Conservation (phyloP, 768 basidiomycete species). For the Tulasnella sp. region DNA sequence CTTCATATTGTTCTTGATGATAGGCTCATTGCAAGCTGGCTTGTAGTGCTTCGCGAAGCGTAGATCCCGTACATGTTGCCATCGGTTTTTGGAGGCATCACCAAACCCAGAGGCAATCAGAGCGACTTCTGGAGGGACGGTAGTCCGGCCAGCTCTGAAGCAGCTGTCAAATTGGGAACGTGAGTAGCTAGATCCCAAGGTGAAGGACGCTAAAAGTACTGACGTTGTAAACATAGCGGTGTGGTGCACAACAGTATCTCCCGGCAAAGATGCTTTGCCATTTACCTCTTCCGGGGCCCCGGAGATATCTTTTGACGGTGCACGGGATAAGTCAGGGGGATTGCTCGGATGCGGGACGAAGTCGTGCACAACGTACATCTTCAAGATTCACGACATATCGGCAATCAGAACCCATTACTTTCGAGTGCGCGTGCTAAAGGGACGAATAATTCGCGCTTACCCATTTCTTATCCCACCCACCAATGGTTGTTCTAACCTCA, state of each 20-base stretch:
- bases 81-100: constrained; percentile 6
- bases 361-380: constrained; percentile 55
- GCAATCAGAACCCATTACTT: too few species aligned
- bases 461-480: constrained; percentile 72
- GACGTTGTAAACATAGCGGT: too few species aligned
- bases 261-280: not conserved
- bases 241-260: not conserved
- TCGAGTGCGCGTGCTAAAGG: too few species aligned
- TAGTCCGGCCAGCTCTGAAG: constrained; percentile 18
- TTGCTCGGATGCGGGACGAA: constrained; percentile 46
- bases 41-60: not conserved
- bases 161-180: too few species aligned
- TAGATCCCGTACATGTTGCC: constrained; percentile 17
- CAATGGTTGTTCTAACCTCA: constrained; percentile 47
- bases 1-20: constrained; percentile 6
- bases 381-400: too few species aligned
- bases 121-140: constrained; percentile 16
- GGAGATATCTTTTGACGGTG: constrained; percentile 24
- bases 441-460: constrained; percentile 29
- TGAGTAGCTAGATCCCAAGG: too few species aligned
- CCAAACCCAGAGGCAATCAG: constrained; percentile 16
- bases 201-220: too few species aligned
- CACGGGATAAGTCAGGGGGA: too few species aligned
- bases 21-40: not conserved
- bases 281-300: not conserved